phyloP scores from a whole-genome alignment of 2,329 filamentous ascomycete genomes.

The Cercospora sp. region DNA sequence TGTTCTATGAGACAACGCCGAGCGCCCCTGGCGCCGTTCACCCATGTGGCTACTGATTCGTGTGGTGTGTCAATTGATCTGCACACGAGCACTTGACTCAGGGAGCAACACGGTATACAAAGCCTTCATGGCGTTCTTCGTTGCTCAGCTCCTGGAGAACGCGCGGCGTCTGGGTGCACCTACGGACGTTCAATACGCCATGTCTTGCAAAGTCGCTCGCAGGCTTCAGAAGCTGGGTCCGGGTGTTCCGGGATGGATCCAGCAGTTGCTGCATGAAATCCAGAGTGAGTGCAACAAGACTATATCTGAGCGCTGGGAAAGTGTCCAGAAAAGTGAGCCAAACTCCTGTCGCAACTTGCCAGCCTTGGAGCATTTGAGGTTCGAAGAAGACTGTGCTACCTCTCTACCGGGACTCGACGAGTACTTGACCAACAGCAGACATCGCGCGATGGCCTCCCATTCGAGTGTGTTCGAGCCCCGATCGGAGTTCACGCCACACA shows the following conservation, averaged over 20 bases:
- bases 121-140: slow-evolving; percentile 14
- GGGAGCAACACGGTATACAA: slow-evolving; percentile 11
- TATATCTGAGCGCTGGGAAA: background rate
- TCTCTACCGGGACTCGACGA: slow-evolving; percentile 24
- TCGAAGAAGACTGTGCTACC: slow-evolving; percentile 34
- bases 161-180: too few relatives aligned
- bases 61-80: slow-evolving; percentile 57
- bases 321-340: background rate
- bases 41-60: slow-evolving; percentile 65
- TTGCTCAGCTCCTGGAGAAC: slow-evolving; percentile 5
- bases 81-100: slow-evolving; percentile 35
- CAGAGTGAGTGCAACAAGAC: slow-evolving; percentile 5
- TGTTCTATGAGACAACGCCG: slow-evolving; percentile 49
- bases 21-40: slow-evolving; percentile 62
- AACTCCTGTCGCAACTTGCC: slow-evolving; percentile 2
- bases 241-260: background rate
- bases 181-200: slow-evolving; percentile 8
- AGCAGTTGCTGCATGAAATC: slow-evolving; percentile 1
- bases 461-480: slow-evolving; percentile 16
- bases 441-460: background rate
- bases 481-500: slow-evolving; percentile 12
- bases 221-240: slow-evolving; percentile 13
- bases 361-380: background rate
- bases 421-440: slow-evolving; percentile 14
- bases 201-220: slow-evolving; percentile 18